Evolutionary conservation across 1,139 yeast genomes (phyloP), one percentile per base, ranked within the genome.

Genomic region (Kodamaea derodonti): DNA sequence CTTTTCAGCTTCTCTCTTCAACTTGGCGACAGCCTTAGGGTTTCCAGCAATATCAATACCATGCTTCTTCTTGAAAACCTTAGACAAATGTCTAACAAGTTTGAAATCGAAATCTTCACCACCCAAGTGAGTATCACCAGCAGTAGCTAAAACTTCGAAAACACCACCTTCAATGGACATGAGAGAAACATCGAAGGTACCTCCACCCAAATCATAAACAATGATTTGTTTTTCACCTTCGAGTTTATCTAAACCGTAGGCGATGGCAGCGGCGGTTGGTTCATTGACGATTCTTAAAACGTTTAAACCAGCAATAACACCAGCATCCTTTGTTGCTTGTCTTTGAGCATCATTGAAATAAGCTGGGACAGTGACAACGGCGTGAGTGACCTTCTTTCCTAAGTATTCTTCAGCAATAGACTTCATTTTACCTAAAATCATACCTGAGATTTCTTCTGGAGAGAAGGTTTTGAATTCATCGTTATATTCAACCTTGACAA

Each of bases 221-320:
- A 69, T 62, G 42, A 70, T 69, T 56, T 69, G 73, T 51, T 65
- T 69, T 56, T 69, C 75, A 34, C 62, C 64, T 38, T 64, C 65
- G 46, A 84, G 74, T 65, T 85, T 84, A 69, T 90, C 97, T 54
- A 90, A 77, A 50, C 97, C 97, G 68, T 90, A 90, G 43, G 97
- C 97, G 63, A 90, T 87, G 39, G 97, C 97, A 43, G 97, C 97
- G 33, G 97, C 97, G 38, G 97, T 90, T 46, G 97, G 97, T 73
- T 90, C 97, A 64, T 90, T 90, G 50, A 90, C 95, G 58, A 90
- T 88, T 72, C 97, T 84, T 58, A 88, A 76, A 40, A 90, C 95
- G 55, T 85, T 87, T 58, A 90, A 78, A 52, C 97, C 97, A 31
- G 97, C 95, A 73, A 90, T 90, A 42, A 86, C 76, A 72, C 97